These are phyloP conservation scores for Ophiocytium majus DNA, from an alignment of 352 stramenopile genomes.

Conservation along the genomic window DNA sequence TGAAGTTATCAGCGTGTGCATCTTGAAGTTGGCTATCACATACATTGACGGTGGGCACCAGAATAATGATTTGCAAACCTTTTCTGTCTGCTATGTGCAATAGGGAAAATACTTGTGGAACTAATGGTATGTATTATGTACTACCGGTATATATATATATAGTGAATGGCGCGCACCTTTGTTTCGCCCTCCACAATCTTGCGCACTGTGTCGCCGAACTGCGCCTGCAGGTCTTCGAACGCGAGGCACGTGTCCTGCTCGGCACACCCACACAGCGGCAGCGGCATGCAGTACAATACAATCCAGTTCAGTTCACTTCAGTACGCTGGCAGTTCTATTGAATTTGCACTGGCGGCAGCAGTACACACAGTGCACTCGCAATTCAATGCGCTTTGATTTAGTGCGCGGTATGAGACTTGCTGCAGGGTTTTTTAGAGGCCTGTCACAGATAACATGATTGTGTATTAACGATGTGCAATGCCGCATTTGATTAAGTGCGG, in stretches of 20 bases:
- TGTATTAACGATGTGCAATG: too few relatives aligned
- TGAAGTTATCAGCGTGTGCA: neutral
- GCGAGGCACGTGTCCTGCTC: conserved; percentile 69
- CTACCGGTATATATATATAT: neutral
- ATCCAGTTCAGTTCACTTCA: too few relatives aligned
- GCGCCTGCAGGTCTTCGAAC: conserved; percentile 69
- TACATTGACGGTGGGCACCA: neutral
- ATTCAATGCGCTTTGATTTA: too few relatives aligned
- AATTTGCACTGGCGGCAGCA: too few relatives aligned
- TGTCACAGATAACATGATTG: too few relatives aligned
- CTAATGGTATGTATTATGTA: neutral
- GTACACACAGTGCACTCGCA: too few relatives aligned
- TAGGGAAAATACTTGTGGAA: neutral
- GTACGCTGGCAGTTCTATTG: too few relatives aligned
- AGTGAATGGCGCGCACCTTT: conserved; percentile 57
- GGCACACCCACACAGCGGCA: too few relatives aligned
- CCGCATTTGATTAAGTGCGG: too few relatives aligned
- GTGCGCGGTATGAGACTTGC: too few relatives aligned
- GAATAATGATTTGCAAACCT: neutral
- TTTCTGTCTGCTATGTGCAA: neutral
- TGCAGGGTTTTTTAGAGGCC: too few relatives aligned
- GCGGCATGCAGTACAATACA: too few relatives aligned
- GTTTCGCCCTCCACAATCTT: conserved; percentile 78
- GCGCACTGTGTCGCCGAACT: conserved; percentile 68
- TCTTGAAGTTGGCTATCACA: neutral